Evolutionary conservation across 2,329 filamentous ascomycete species (phyloP), one percentile per base, ranked within the genome.

Genomic region (Exophiala sp.): DNA sequence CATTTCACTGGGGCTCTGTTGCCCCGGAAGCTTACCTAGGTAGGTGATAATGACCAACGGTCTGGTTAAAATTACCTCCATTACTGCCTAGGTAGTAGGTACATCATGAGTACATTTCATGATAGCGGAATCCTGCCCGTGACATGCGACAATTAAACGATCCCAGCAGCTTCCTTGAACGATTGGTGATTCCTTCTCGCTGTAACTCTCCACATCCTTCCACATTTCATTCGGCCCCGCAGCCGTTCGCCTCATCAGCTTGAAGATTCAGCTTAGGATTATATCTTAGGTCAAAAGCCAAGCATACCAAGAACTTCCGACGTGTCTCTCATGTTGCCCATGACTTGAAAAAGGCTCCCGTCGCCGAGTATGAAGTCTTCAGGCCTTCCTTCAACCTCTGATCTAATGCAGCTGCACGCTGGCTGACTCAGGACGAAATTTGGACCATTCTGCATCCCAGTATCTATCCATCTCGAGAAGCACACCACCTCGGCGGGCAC

Each of bases 371-470:
- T 58, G 58, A 52, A 56, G 52, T 43, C 47, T 50, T 50, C 38
- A 34, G 40, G 47, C 36, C 55, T 53, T 42, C 24, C 58, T 51
- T 53, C 42, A 14, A 57, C 47, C 44, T 56, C 47, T 39, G 59
- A 63, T 47, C 52, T 61, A 36, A 57, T 63, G 54, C 56, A 58
- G 57, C 52, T 63, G 24, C 61, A 60, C 43, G 61, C 56, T 50
- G 59, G 61, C 47, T 60, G 56, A 61, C 20, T 35, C 41, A 39
- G 14, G 47, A 46, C 47, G 20, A 18, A 12, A 3, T 18, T 45
- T 21, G 29, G 18, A 29, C 14, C 35, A 47, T 24, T 42, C 14
- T 43, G 18, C 9, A 38, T 20, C 38, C 18, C 36, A 38, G 44
- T 18, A 48, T 16, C 45, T 29, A 12, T 36, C 46, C 33, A 18